Conservation (phyloP, 78 protist genomes). For the Creolimax fragrantissima region DNA sequence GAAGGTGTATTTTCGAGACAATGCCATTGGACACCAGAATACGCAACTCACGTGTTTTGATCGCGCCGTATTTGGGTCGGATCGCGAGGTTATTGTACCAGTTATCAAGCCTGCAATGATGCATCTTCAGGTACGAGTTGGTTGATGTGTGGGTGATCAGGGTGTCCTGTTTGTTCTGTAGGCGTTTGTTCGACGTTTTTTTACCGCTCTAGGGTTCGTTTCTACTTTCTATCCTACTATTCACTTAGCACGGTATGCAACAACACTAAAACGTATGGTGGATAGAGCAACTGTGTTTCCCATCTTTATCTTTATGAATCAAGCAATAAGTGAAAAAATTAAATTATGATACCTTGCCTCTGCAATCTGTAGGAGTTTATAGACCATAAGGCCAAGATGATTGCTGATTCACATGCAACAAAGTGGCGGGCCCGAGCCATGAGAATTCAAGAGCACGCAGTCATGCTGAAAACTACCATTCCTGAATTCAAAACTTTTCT, state of each 20-base stretch:
- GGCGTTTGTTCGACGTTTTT: no score
- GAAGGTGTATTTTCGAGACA: neutral
- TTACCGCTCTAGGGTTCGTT: no score
- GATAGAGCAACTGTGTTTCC: no score
- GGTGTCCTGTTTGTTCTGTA: no score
- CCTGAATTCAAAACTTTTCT: neutral
- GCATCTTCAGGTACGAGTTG: neutral
- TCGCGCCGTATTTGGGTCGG: neutral
- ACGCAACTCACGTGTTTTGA: neutral
- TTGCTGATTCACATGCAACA: neutral
- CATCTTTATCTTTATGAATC: no score
- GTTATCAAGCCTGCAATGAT: neutral
- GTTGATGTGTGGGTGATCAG: no score
- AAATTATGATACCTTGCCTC: no score
- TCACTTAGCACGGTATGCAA: no score
- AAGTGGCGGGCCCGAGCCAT: neutral
- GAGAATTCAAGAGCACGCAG: neutral
- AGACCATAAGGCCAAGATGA: neutral
- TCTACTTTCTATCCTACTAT: no score
- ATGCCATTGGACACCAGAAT: neutral
- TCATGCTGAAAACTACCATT: neutral
- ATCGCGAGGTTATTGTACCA: neutral
- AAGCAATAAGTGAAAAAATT: no score
- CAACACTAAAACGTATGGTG: no score
- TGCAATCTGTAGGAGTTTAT: neutral